These are phyloP conservation scores for Trichoderma sp. DNA, from an alignment of 2,329 filamentous ascomycete species.

Conservation along the genomic window DNA sequence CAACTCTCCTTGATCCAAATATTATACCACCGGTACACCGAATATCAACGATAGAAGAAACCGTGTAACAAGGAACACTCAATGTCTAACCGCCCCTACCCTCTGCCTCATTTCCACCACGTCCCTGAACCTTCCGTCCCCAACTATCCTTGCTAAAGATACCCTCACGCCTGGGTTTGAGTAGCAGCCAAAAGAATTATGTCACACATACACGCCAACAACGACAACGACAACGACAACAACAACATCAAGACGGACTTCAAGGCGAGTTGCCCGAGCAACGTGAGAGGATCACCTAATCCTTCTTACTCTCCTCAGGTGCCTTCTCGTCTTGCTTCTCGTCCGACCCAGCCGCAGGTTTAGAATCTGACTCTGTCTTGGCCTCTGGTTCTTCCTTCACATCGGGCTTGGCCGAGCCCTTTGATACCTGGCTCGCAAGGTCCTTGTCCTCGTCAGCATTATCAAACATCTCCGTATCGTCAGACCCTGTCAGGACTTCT, in stretches of 20 bases:
- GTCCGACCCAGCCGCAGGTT: slow-evolving; percentile 25
- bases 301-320: slow-evolving; percentile 35
- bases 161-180: slow-evolving; percentile 17
- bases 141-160: slow-evolving; percentile 2
- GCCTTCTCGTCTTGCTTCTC: slow-evolving; percentile 27
- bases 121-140: slow-evolving; percentile 6
- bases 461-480: slow-evolving; percentile 93
- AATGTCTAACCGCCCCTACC: slow-evolving; percentile 23
- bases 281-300: slow-evolving; percentile 33
- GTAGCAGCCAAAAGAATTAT: slow-evolving; percentile 2
- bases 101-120: background rate
- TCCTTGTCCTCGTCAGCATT: slow-evolving; percentile 82
- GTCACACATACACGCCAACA: background rate
- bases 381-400: slow-evolving; percentile 24
- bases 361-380: slow-evolving; percentile 28
- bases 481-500: slow-evolving; percentile 82
- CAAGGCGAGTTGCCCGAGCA: slow-evolving; percentile 18
- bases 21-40: slow-evolving; percentile 24
- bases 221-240: background rate
- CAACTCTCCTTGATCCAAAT: slow-evolving; percentile 22
- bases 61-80: slow-evolving; percentile 22
- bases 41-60: slow-evolving; percentile 22
- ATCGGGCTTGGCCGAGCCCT: slow-evolving; percentile 38
- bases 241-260: slow-evolving; percentile 3
- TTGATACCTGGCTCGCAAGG: slow-evolving; percentile 76